Percentiles rank a stretch among this genome's conserved stretches.
These are phyloP conservation scores for Curvularia sp. DNA, from an alignment of 2,329 filamentous ascomycete species.

Conservation along the genomic window DNA sequence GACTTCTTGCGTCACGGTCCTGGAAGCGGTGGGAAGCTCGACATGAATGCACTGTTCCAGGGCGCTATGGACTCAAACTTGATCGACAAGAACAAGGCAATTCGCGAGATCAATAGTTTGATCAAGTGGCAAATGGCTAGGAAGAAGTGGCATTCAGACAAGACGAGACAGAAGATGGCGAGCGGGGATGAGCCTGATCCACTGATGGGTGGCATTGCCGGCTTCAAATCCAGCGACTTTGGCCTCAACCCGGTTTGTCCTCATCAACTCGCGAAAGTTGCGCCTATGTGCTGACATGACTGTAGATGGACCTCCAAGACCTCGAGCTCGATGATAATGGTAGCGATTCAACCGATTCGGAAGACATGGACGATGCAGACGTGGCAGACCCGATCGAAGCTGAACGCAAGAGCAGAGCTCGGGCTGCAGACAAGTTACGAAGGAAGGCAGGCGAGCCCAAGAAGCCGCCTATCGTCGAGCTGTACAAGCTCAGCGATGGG, in stretches of 20 bases:
- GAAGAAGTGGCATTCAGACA: conserved; percentile 98
- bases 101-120: conserved; percentile 81
- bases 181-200: conserved; percentile 63
- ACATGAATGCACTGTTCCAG: conserved; percentile 92
- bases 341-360: conserved; percentile 64
- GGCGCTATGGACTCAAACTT: conserved; percentile 72
- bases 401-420: conserved; percentile 78
- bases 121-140: conserved; percentile 94
- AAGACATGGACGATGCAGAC: conserved; percentile 67
- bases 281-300: conserved; percentile 15
- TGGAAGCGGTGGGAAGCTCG: conserved; percentile 76
- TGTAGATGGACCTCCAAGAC: conserved; percentile 77
- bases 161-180: conserved; percentile 98
- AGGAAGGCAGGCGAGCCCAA: conserved; percentile 81
- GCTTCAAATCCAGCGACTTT: conserved; percentile 85
- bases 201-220: conserved; percentile 49
- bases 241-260: conserved; percentile 75
- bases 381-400: conserved; percentile 86
- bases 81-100: conserved; percentile 75
- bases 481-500: conserved; percentile 78
- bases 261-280: background rate
- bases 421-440: conserved; percentile 80
- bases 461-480: conserved; percentile 80
- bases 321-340: conserved; percentile 78
- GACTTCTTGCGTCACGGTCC: conserved; percentile 91